Evolutionary conservation across 306 rosid genomes (phyloP), one percentile per base, ranked within the genome.

Genomic region (Prinsepia uniflora): DNA sequence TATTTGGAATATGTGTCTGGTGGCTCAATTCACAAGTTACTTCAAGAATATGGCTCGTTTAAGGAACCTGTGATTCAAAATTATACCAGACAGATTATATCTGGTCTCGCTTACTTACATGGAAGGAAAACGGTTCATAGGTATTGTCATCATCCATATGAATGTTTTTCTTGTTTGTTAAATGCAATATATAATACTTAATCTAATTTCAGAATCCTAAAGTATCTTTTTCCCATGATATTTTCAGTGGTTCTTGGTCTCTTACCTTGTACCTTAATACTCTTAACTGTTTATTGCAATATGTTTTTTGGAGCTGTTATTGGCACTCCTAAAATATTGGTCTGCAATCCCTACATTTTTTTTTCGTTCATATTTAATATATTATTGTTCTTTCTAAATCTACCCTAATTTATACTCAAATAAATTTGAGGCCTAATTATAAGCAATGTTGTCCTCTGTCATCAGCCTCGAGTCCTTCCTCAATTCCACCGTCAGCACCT

Each of bases 31-130:
- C 89, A 94, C 80, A 94, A 94, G 73, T 75, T 94, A 76, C 97
- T 94, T 75, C 96, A 87, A 75, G 99, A 94, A 70, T 94, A 94
- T 74, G 99, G 99, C 10, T 6, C 96, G 49, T 89, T 94, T 79
- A 86, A 79, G 72, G 99, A 94, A 55, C 97, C 95, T 71, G 97
- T 94, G 47, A 89, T 94, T 79, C 97, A 89, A 81, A 90, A 89
- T 79, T 94, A 94, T 77, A 89, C 95, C 65, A 84, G 96, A 79
- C 90, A 94, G 79, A 91, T 94, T 60, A 80, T 89, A 78, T 91
- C 96, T 57, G 99, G 99, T 68, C 96, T 95, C 76, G 97, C 96
- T 24, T 95, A 95, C 85, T 78, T 95, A 53, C 99, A 95, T 77
- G 96, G 87, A 74, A 89, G 96, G 82, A 87, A 91, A 68, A 95